Conservation (phyloP, 495 filamentous ascomycete species). For the Tuber microsphaerosporum region DNA sequence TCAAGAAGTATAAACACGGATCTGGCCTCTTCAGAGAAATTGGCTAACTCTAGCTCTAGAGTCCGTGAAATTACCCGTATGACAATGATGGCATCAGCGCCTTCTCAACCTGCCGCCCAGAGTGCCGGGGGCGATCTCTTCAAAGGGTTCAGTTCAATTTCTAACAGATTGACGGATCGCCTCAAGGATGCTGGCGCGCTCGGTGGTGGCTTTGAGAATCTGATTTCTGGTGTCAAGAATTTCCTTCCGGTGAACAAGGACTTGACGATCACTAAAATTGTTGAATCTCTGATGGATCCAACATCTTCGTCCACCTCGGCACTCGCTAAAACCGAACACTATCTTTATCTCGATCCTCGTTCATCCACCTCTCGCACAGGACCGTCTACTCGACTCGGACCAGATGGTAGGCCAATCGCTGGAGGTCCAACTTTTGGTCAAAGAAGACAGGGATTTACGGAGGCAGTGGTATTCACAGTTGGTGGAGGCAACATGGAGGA, state of each 20-base stretch:
- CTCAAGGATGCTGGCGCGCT: conserved; percentile 81
- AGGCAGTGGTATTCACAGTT: conserved; percentile 94
- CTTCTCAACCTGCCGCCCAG: conserved; percentile 57
- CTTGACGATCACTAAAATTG: conserved; percentile 92
- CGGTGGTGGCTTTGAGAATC: conserved; percentile 82
- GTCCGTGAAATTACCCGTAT: conserved; percentile 94
- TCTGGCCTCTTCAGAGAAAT: neutral
- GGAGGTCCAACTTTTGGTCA: conserved; percentile 85
- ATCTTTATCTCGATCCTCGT: conserved; percentile 96
- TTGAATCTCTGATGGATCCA: conserved; percentile 97
- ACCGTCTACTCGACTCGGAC: conserved; percentile 49
- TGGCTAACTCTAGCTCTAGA: conserved; percentile 48
- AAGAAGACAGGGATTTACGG: conserved; percentile 83
- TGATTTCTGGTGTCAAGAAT: conserved; percentile 98
- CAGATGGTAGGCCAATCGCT: conserved; percentile 43
- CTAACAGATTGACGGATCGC: conserved; percentile 69
- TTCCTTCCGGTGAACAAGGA: conserved; percentile 93
- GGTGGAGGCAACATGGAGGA: conserved; percentile 98
- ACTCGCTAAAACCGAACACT: conserved; percentile 93
- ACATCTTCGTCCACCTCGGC: conserved; percentile 78
- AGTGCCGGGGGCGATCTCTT: conserved; percentile 64
- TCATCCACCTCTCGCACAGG: conserved; percentile 88
- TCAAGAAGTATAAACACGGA: conserved; percentile 59
- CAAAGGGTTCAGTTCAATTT: conserved; percentile 82
- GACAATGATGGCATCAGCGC: conserved; percentile 92